Evolutionary conservation across 305 asterid genomes (phyloP).

Genomic region (Rubia tinctorum): DNA sequence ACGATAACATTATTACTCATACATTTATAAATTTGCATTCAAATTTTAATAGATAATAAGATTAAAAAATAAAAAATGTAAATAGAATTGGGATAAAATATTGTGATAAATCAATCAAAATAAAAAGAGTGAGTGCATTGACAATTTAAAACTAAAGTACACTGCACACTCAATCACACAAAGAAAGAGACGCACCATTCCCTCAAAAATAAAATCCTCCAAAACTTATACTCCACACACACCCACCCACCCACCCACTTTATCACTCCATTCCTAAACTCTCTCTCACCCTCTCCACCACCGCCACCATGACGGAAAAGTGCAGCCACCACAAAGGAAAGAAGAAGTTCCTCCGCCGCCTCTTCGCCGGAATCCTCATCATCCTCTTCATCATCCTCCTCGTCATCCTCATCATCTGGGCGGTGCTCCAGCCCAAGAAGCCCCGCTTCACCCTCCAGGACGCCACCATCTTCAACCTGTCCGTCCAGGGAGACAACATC

Average conservation of each 20-base stretch:
- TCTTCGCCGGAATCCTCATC: constrained; percentile 24
- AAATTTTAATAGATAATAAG: no score
- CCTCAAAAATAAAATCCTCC: not conserved
- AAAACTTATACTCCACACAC: not conserved
- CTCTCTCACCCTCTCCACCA: not conserved
- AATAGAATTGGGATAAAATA: no score
- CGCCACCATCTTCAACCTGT: constrained; percentile 65
- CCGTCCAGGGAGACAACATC: constrained; percentile 43
- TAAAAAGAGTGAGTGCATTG: no score
- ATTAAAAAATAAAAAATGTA: no score
- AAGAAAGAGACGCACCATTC: not conserved
- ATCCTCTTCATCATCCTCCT: constrained; percentile 38
- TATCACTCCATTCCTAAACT: not conserved
- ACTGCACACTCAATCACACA: not conserved
- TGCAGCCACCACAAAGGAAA: constrained; percentile 56
- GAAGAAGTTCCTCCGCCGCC: constrained; percentile 28
- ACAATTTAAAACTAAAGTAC: not conserved
- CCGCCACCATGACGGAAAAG: constrained; percentile 45
- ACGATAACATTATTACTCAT: no score
- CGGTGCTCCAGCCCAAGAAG: constrained; percentile 61
- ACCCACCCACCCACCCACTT: not conserved
- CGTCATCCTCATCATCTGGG: constrained; percentile 47
- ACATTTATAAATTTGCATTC: no score
- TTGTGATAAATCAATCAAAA: no score
- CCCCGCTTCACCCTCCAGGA: constrained; percentile 70